phyloP scores from a whole-genome alignment of 2,329 filamentous ascomycete species.

The Colletotrichum spaethianum region DNA sequence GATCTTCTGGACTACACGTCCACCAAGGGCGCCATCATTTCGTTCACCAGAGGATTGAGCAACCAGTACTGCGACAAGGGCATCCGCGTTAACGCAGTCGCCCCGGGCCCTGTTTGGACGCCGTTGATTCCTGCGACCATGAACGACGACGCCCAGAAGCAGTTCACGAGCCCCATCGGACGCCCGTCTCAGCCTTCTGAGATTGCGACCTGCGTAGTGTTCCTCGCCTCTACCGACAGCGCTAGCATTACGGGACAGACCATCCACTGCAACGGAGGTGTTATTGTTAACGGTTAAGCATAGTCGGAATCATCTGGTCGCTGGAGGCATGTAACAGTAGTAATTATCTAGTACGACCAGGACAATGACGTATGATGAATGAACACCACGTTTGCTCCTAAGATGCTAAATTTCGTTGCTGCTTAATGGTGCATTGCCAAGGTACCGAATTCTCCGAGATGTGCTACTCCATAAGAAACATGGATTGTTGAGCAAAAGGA shows the following conservation, averaged over 20 bases:
- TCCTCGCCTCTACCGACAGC: slow-evolving; percentile 82
- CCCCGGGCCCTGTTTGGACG: slow-evolving; percentile 85
- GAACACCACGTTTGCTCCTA: not conserved
- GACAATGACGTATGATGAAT: slow-evolving; percentile 29
- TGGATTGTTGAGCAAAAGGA: no score
- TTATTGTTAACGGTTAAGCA: slow-evolving; percentile 62
- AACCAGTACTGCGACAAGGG: slow-evolving; percentile 82
- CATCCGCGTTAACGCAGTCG: slow-evolving; percentile 83
- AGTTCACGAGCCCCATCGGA: slow-evolving; percentile 82
- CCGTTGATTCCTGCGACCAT: slow-evolving; percentile 82
- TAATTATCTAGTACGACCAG: slow-evolving; percentile 14
- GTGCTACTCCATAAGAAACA: not conserved
- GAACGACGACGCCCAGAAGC: slow-evolving; percentile 77
- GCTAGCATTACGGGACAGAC: slow-evolving; percentile 81
- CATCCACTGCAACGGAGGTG: slow-evolving; percentile 67
- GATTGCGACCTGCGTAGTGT: slow-evolving; percentile 86
- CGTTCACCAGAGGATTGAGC: slow-evolving; percentile 83
- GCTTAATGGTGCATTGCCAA: not conserved
- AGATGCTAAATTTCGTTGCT: not conserved
- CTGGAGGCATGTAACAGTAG: slow-evolving; percentile 5
- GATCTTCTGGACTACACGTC: slow-evolving; percentile 88
- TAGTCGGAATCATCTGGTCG: not conserved
- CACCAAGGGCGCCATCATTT: slow-evolving; percentile 83
- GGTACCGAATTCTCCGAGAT: no score
- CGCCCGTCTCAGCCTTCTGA: slow-evolving; percentile 85